These are phyloP conservation scores for Crithidia sp. DNA, from an alignment of 208 protist genomes.

Conservation along the genomic window DNA sequence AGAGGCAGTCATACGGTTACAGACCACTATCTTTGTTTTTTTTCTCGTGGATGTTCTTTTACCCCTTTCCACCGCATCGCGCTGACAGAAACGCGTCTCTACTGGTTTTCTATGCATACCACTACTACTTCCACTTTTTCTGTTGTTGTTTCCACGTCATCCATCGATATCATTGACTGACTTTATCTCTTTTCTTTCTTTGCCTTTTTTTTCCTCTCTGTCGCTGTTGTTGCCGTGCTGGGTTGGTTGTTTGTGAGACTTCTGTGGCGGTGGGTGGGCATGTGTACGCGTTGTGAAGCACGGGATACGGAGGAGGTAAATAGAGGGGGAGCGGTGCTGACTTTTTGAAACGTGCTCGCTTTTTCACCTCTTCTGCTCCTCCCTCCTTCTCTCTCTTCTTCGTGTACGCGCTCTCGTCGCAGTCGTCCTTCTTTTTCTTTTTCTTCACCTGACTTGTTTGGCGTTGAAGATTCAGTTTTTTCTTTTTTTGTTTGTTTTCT, in stretches of 20 bases:
- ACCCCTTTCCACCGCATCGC: background rate
- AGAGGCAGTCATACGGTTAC: background rate
- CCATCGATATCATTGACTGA: slow-evolving; percentile 13
- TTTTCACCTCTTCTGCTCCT: too few species aligned
- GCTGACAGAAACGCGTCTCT: background rate
- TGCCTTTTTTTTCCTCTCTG: background rate
- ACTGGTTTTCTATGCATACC: too few species aligned
- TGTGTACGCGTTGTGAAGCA: too few species aligned
- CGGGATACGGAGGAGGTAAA: too few species aligned
- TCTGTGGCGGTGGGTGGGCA: background rate
- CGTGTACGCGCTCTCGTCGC: too few species aligned
- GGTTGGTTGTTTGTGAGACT: background rate
- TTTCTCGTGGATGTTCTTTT: background rate
- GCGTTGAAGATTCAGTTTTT: background rate
- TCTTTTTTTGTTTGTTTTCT: background rate
- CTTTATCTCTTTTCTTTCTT: background rate
- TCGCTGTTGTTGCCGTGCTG: background rate
- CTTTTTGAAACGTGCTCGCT: too few species aligned
- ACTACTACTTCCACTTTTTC: too few species aligned
- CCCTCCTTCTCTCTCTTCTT: too few species aligned
- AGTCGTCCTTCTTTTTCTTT: background rate
- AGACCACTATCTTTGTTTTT: background rate
- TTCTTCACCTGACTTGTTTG: background rate
- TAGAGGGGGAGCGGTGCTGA: too few species aligned
- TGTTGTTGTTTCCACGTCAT: background rate